Conservation (phyloP, 2,329 filamentous ascomycete genomes). For the Pyricularia grisea region DNA sequence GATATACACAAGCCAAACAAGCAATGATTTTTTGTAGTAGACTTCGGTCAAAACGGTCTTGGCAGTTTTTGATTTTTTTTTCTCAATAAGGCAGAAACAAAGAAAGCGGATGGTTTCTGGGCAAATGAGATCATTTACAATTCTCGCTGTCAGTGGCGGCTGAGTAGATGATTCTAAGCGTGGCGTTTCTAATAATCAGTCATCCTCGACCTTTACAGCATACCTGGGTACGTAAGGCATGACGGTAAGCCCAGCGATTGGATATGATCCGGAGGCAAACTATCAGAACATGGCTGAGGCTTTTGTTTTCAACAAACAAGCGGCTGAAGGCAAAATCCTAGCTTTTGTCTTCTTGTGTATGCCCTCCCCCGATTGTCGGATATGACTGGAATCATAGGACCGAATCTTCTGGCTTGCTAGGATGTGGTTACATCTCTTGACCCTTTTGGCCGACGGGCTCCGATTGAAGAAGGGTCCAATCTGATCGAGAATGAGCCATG, state of each 20-base stretch:
- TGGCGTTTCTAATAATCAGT: not conserved
- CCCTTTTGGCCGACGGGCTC: no score
- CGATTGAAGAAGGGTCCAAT: not conserved
- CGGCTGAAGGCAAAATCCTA: not conserved
- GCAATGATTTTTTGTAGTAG: not conserved
- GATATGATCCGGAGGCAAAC: not conserved
- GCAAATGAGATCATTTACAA: not conserved
- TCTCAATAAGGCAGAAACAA: not conserved
- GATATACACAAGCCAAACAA: not conserved
- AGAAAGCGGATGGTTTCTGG: not conserved
- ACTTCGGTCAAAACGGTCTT: not conserved
- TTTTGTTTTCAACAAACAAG: not conserved
- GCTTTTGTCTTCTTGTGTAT: not conserved
- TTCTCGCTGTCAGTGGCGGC: not conserved
- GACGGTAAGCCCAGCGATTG: not conserved
- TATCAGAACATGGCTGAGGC: not conserved
- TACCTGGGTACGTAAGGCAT: not conserved
- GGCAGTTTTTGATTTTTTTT: no score
- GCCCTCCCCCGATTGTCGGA: not conserved
- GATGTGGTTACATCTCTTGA: not conserved
- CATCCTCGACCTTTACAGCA: not conserved
- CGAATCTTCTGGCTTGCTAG: not conserved
- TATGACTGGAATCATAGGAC: not conserved
- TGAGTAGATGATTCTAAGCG: not conserved
- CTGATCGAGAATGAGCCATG: not conserved